Percentiles rank a stretch among this genome's conserved stretches.
Conservation (phyloP, 257 asterid species). For the Solanum pinnatisectum region DNA sequence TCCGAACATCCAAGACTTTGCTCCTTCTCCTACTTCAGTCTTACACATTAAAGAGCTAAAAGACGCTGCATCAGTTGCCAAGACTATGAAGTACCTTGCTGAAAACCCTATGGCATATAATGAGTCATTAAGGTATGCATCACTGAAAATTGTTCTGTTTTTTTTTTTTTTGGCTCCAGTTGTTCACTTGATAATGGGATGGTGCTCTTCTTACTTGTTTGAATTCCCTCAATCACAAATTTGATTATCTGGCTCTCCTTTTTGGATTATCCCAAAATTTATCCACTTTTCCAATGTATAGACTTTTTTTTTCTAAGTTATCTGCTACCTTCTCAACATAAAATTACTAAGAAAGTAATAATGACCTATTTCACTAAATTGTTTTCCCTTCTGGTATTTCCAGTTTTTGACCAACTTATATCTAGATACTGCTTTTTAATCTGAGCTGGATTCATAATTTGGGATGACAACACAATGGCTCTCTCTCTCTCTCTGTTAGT, state of each 20-base stretch:
- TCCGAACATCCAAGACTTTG: constrained; percentile 86
- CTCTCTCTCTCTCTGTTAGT: background rate
- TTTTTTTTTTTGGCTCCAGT: background rate
- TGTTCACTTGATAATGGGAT: background rate
- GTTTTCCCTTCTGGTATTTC: background rate
- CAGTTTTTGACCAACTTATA: background rate
- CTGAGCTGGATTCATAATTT: background rate
- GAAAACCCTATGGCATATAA: constrained; percentile 66
- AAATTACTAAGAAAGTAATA: background rate
- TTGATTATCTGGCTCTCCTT: background rate
- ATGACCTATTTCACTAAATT: background rate
- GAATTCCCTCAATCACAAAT: background rate
- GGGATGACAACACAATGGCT: background rate
- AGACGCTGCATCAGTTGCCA: constrained; percentile 64
- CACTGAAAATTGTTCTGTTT: background rate
- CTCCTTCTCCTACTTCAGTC: constrained; percentile 64
- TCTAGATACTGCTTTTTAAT: background rate
- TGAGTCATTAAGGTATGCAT: constrained; percentile 59
- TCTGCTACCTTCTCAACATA: background rate
- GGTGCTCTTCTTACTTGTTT: background rate
- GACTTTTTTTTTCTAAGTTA: background rate
- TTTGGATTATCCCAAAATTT: background rate
- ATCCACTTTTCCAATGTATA: background rate
- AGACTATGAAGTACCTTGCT: constrained; percentile 70
- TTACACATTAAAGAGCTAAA: constrained; percentile 67